Evolutionary conservation across 2,329 filamentous ascomycete genomes (phyloP), one percentile per base, ranked within the genome.

Genomic region (Fusarium continuum): DNA sequence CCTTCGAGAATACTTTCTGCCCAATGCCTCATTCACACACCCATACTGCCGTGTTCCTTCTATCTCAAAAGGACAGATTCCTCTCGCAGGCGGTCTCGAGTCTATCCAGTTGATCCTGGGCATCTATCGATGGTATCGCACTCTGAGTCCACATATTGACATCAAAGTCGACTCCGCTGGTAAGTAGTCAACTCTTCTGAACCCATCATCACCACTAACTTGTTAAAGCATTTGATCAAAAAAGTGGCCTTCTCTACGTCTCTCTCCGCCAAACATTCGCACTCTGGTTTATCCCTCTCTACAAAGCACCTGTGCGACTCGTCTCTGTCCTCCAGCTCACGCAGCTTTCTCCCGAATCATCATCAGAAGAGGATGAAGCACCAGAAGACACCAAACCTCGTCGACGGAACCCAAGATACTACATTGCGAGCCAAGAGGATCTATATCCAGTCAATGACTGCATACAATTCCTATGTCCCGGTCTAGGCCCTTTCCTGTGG

Each of bases 51-150:
- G 87, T 11, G 91, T 92, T 2, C 84, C 85, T 1, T 78, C 80
- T 7, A 84, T 87, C 64, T 72, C 74, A 4, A 73, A 79, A 16
- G 64, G 77, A 25, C 55, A 72, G 3, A 44, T 84, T 2, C 82
- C 80, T 2, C 67, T 82, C 3, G 64, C 79, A 1, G 74, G 76
- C 8, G 68, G 70, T 2, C 51, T 85, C 20, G 85, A 88, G 62
- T 93, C 90, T 9, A 83, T 91, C 36, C 86, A 82, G 77, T 73
- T 91, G 6, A 82, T 96, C 16, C 78, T 84, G 41, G 82, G 83
- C 67, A 88, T 96, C 53, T 96, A 92, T 72, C 85, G 87, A 34
- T 93, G 90, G 91, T 94, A 96, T 76, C 91, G 92, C 71, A 90
- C 94, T 64, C 80, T 96, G 72, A 92, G 88, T 60, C 93, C 93